Evolutionary conservation across 805 yeast species (phyloP), one percentile per base, ranked within the genome.

Genomic region (Wickerhamiella domercqiae): DNA sequence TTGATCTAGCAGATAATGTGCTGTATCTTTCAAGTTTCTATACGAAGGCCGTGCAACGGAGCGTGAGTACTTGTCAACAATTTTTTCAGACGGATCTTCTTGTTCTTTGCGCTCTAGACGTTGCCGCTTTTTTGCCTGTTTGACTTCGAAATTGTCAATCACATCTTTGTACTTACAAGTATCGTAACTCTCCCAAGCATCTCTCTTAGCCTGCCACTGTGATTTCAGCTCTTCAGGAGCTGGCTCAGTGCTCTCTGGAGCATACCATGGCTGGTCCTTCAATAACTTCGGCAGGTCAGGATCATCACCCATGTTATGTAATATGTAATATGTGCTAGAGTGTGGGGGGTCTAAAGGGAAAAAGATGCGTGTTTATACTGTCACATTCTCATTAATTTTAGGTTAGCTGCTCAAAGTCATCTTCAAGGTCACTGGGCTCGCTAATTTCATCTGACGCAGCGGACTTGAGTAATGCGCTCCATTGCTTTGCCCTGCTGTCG

Each of bases 401-500:
- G n/a, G 6, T 28, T 33, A 54, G 32, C 53, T 58, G 34, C 5
- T 50, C 56, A 56, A 58, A 56, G 17, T 54, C 61, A 7, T 50
- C 57, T 13, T 53, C 57, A 3, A 49, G 55, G 4, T 44, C 54
- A 2, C 53, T 59, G 3, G 49, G 52, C 32, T 42, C 43, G 21
- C 44, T 50, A 32, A 43, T 40, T 21, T 46, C 43, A 24, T 24
- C 26, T 24, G 26, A 24, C 24, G 37, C 35, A 26, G 40, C 32
- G 6, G 32, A 42, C 47, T 14, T 41, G 35, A 33, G 42, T 2
- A 40, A 24, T 7, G 40, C 28, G 3, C 75, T 78, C 90, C 94
- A 81, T 24, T 63, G 63, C 18, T 54, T 53, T 34, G 83, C 62
- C 51, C 90, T 67, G 21, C 60, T 55, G 51, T 86, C 93, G 1